Evolutionary conservation across 495 filamentous ascomycete species (phyloP).

Genomic region (Neurospora sp.): DNA sequence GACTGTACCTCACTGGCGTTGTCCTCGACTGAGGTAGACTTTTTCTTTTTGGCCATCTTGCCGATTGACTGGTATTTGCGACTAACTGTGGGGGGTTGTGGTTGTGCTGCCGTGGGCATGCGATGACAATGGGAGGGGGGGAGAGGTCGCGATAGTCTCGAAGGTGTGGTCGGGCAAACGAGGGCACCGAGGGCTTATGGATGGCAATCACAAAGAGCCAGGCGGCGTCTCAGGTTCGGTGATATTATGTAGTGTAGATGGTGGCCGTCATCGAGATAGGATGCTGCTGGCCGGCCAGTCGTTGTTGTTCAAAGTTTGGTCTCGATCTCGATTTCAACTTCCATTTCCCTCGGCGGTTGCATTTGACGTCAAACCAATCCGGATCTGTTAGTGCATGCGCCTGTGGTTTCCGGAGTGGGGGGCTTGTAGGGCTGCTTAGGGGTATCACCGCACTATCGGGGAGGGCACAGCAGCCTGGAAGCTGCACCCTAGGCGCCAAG

Average conservation of each 20-base stretch:
- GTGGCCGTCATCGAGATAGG: not conserved
- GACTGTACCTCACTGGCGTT: not conserved
- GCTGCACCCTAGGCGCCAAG: not conserved
- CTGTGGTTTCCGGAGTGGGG: not conserved
- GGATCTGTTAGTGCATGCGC: not conserved
- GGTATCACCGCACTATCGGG: not conserved
- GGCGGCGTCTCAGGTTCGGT: not conserved
- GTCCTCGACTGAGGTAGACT: not conserved
- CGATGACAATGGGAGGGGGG: not conserved
- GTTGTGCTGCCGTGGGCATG: not conserved
- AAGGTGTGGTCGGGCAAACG: not conserved
- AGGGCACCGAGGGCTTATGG: not conserved
- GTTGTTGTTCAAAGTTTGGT: not conserved
- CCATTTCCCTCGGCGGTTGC: not conserved
- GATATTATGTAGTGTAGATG: not conserved
- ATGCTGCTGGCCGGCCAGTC: not conserved
- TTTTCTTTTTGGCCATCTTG: constrained; percentile 14
- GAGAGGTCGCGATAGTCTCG: not conserved
- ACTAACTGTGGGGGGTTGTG: not conserved
- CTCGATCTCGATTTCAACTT: not conserved
- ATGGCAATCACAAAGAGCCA: not conserved
- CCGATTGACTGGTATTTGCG: not conserved
- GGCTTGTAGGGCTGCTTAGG: not conserved
- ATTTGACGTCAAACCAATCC: not conserved
- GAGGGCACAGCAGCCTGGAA: not conserved